A percentile compares a stretch with the other conserved stretches of the same genome.
phyloP scores from a whole-genome alignment of 2,329 filamentous ascomycete species.

The Fusarium sp. region DNA sequence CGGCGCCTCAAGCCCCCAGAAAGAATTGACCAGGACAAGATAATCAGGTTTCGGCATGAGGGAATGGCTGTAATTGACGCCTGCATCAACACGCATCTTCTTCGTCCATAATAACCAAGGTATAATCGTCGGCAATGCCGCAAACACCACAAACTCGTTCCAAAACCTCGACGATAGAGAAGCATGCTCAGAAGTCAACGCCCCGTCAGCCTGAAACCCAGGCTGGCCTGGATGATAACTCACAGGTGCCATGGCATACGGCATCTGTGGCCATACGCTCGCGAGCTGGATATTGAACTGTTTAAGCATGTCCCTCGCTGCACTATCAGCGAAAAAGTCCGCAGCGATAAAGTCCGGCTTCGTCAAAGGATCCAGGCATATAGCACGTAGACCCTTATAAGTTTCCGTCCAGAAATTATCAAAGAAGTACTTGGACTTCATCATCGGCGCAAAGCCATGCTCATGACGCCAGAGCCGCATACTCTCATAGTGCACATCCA shows the following conservation, averaged over 20 bases:
- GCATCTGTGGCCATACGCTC: constrained; percentile 57
- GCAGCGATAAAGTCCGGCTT: constrained; percentile 56
- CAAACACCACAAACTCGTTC: constrained; percentile 51
- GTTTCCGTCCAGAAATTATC: constrained; percentile 53
- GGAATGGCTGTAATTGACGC: constrained; percentile 49
- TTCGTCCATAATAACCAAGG: constrained; percentile 48
- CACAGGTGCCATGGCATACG: constrained; percentile 51
- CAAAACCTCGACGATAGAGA: constrained; percentile 53
- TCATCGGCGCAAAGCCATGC: constrained; percentile 48
- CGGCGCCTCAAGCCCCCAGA: constrained; percentile 57
- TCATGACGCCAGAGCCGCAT: constrained; percentile 51
- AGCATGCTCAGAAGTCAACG: constrained; percentile 54
- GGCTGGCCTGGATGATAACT: constrained; percentile 57
- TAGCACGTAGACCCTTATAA: constrained; percentile 30
- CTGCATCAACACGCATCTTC: constrained; percentile 50
- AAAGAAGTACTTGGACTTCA: constrained; percentile 54
- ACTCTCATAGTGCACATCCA: constrained; percentile 51
- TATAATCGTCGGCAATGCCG: constrained; percentile 48
- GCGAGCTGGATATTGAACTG: constrained; percentile 55
- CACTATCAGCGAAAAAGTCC: constrained; percentile 58
- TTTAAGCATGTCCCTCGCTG: constrained; percentile 54
- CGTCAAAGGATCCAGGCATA: constrained; percentile 37
- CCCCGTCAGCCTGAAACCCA: constrained; percentile 54
- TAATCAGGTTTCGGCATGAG: constrained; percentile 53
- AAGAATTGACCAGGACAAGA: constrained; percentile 58